Evolutionary conservation across 257 asterid species (phyloP).

Genomic region (Leonotis leonurus): DNA sequence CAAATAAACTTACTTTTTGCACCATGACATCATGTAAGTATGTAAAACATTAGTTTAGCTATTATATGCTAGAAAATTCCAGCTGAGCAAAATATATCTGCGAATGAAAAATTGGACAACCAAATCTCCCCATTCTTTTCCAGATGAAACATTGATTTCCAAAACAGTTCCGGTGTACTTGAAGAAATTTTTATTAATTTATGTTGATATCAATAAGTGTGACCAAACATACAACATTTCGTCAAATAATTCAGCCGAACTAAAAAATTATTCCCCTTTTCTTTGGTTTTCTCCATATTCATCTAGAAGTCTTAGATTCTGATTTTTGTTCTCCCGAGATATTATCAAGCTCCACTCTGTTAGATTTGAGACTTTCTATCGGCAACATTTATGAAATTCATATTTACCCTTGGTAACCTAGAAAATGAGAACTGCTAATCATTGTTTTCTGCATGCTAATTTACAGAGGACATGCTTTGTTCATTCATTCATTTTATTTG

Average conservation of each 20-base stretch:
- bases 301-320: neutral
- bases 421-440: neutral
- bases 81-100: neutral
- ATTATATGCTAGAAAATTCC: neutral
- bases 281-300: neutral
- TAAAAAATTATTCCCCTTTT: neutral
- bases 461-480: neutral
- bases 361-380: neutral
- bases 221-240: neutral
- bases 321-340: neutral
- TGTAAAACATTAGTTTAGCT: neutral
- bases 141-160: neutral
- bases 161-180: neutral
- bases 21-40: neutral
- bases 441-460: neutral
- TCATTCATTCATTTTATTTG: neutral
- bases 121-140: neutral
- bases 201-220: neutral
- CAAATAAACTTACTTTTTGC: neutral
- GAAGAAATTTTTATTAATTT: neutral
- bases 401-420: neutral
- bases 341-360: neutral
- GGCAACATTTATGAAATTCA: neutral
- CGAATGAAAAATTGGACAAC: neutral
- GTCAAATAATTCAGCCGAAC: constrained; percentile 1